Conservation (phyloP, 345 rosid species). For the Rhodamnia argentea region DNA sequence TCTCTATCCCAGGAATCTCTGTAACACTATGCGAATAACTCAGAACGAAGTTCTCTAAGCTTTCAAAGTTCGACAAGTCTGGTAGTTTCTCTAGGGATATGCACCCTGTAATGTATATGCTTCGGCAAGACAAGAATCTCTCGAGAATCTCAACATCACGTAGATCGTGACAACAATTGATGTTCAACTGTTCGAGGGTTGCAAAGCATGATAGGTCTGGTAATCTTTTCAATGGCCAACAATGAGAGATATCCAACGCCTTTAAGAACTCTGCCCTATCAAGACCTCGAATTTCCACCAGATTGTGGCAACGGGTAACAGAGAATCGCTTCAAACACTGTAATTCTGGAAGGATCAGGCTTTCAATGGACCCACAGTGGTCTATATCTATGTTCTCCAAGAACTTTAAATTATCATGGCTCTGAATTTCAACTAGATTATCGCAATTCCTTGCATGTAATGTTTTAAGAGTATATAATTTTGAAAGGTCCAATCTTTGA, state of each 20-base stretch:
- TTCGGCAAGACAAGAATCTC: background rate
- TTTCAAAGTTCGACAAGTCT: background rate
- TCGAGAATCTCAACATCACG: background rate
- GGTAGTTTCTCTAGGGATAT: background rate
- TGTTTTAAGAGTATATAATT: background rate
- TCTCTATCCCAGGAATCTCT: background rate
- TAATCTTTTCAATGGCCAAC: too few species aligned
- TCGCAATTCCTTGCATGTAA: fast-evolving
- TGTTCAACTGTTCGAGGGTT: background rate
- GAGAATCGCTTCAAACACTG: background rate
- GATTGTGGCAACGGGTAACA: background rate
- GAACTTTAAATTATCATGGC: background rate
- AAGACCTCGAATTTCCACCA: background rate
- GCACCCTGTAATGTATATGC: fast-evolving
- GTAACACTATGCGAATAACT: fast-evolving
- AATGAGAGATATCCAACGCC: background rate
- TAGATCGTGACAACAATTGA: fast-evolving
- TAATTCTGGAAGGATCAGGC: background rate
- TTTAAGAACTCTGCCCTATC: background rate
- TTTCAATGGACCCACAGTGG: background rate
- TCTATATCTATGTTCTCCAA: background rate
- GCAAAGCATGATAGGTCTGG: background rate
- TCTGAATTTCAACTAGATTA: background rate
- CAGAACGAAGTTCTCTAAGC: background rate
- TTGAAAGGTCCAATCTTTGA: background rate